These are phyloP conservation scores for Phlegmacium glaucopus DNA, from an alignment of 768 basidiomycete species.

Conservation along the genomic window DNA sequence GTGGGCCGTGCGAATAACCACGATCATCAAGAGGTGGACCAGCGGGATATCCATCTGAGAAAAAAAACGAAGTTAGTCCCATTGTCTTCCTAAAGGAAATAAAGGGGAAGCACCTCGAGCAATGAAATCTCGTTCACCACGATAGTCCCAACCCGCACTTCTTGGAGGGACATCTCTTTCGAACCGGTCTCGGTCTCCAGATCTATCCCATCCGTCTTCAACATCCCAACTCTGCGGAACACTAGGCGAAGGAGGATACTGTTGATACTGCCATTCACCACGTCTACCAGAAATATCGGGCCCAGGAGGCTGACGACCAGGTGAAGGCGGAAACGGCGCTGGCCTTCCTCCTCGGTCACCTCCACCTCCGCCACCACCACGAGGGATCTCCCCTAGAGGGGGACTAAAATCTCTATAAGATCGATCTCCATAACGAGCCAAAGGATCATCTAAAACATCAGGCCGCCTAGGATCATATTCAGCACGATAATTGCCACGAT, in stretches of 20 bases:
- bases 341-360: constrained; percentile 1
- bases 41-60: constrained; percentile 15
- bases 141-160: constrained; percentile 36
- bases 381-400: constrained; percentile 8
- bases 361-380: constrained; percentile 6
- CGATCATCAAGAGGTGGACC: constrained; percentile 16
- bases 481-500: constrained; percentile 35
- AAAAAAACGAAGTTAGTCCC: not conserved
- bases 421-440: constrained; percentile 32
- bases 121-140: constrained; percentile 34
- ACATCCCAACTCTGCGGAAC: constrained; percentile 19
- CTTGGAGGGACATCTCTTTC: constrained; percentile 32
- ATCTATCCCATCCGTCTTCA: constrained; percentile 42
- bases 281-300: constrained; percentile 12
- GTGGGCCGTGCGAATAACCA: constrained; percentile 13
- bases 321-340: not conserved
- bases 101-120: constrained; percentile 16
- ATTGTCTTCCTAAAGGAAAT: not conserved
- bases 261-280: constrained; percentile 11
- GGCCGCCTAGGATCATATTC: constrained; percentile 39
- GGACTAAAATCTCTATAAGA: constrained; percentile 15
- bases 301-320: constrained; percentile 10
- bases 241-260: constrained; percentile 12
- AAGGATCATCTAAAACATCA: constrained; percentile 31
- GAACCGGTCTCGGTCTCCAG: constrained; percentile 33